Evolutionary conservation across 768 basidiomycete species (phyloP), one percentile per base, ranked within the genome.

Genomic region (Filobasidium wieringae): DNA sequence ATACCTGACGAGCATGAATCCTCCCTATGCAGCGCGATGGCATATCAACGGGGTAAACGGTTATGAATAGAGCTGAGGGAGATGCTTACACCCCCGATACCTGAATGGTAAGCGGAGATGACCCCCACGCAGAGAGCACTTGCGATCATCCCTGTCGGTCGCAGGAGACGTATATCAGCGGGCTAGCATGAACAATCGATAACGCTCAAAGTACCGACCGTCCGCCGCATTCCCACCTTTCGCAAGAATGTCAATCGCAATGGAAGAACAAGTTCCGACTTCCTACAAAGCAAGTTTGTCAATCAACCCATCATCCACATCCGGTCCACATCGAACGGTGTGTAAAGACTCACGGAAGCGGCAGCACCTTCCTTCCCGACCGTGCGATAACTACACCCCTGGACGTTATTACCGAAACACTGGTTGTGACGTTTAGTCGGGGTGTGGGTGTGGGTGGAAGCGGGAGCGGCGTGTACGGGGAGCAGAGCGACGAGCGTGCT

Each of bases 181-280:
- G n/a, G n/a, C n/a, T n/a, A n/a, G n/a, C n/a, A n/a, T n/a, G n/a
- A n/a, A n/a, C n/a, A 9, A 1, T 26, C 32, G 33, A 14, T 29
- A 33, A 26, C 14, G 14, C 14, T 29, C 15, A 24, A 27, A 11
- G 2, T 6, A 58, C 61, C 31, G 32, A 62, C 64, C 57, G 54
- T 70, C 68, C 1, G 67, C 68, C 11, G 68, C 68, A 57, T 63
- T 66, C 2, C 68, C 68, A 39, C 68, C 68, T 7, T 53, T 30
- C 31, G 60, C 43, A 22, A 70, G 63, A 41, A 67, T 65, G 30
- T 65, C 62, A 33, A 68, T 59, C 11, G 63, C 68, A 34, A 68
- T 60, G 43, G 66, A 59, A 4, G 63, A 62, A 57, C 68, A 70
- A 14, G 61, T 59, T 17, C 65, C 66, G 32, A 68, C 61, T 65